Percentiles rank a stretch among this genome's conserved stretches.
Evolutionary conservation across 495 filamentous ascomycete genomes (phyloP).

Genomic region (Trichoderma parareesei): DNA sequence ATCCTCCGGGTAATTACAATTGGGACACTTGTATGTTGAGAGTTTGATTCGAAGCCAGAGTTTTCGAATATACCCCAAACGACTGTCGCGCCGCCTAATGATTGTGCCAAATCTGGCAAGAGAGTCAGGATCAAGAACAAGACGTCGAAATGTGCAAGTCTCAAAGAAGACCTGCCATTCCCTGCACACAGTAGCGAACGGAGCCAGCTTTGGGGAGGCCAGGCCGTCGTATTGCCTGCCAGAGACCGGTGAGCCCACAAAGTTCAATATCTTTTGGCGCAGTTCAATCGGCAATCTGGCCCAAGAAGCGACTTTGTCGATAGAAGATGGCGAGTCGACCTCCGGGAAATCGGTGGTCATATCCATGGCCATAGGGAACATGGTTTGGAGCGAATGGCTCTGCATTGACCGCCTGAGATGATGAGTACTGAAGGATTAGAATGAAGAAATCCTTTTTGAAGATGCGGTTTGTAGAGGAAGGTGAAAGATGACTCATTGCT

Average conservation of each 20-base stretch:
- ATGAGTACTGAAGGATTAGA: background rate
- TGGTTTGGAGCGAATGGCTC: background rate
- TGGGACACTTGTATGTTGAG: background rate
- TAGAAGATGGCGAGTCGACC: background rate
- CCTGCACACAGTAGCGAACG: background rate
- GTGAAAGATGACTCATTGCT: background rate
- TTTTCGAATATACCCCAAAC: slow-evolving; percentile 3
- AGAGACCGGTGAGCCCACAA: background rate
- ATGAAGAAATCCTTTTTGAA: background rate
- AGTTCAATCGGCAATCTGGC: background rate
- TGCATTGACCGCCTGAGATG: background rate
- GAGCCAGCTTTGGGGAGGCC: slow-evolving; percentile 3
- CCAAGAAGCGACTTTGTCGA: background rate
- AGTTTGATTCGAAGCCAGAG: slow-evolving; percentile 5
- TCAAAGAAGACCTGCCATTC: slow-evolving; percentile 10
- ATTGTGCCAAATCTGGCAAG: background rate
- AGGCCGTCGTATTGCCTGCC: background rate
- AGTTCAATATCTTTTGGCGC: background rate
- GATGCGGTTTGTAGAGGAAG: background rate
- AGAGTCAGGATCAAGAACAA: slow-evolving; percentile 6
- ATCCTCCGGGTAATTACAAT: slow-evolving; percentile 6
- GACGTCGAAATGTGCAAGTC: slow-evolving; percentile 8
- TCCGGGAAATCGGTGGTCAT: background rate
- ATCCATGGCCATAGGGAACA: background rate
- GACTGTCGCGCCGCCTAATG: background rate